Percentiles rank a stretch among this genome's conserved stretches.
Evolutionary conservation across 768 basidiomycete genomes (phyloP).

Genomic region (Stropharia rugosoannulata): DNA sequence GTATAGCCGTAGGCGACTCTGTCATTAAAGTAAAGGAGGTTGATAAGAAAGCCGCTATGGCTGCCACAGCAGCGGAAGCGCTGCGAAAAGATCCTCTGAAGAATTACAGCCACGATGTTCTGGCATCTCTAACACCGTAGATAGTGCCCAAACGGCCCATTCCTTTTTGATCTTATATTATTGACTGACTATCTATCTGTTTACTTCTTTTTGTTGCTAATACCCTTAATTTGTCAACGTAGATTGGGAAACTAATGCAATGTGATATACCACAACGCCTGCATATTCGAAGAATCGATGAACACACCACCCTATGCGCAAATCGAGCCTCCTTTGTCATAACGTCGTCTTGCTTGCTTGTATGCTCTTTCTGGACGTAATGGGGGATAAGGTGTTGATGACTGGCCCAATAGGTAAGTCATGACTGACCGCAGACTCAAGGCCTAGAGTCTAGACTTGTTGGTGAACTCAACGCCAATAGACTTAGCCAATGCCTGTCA

Average conservation of each 20-base stretch:
- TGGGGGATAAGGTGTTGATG: slow-evolving; percentile 6
- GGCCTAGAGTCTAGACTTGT: too few relatives aligned
- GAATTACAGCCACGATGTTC: slow-evolving; percentile 47
- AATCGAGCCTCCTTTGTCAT: too few relatives aligned
- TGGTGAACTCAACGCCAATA: not conserved
- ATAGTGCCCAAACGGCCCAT: not conserved
- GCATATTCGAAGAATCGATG: slow-evolving; percentile 6
- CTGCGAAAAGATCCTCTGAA: slow-evolving; percentile 78
- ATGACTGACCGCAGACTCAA: too few relatives aligned
- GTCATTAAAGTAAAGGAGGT: slow-evolving; percentile 66
- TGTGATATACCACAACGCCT: slow-evolving; percentile 10
- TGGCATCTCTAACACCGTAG: slow-evolving; percentile 5
- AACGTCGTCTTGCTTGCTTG: too few relatives aligned
- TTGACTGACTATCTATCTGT: not conserved
- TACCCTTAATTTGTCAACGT: slow-evolving; percentile 18
- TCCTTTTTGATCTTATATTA: not conserved
- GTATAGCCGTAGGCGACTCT: slow-evolving; percentile 44
- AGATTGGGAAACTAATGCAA: slow-evolving; percentile 15
- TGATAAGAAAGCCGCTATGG: slow-evolving; percentile 37
- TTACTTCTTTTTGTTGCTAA: slow-evolving; percentile 5
- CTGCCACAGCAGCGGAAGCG: slow-evolving; percentile 72
- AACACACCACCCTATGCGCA: not conserved
- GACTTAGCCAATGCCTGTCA: not conserved
- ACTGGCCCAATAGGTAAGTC: too few relatives aligned
- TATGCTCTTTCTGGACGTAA: slow-evolving; percentile 12